phyloP scores from a whole-genome alignment of 441 rosid genomes.

The Brassica hybrid region DNA sequence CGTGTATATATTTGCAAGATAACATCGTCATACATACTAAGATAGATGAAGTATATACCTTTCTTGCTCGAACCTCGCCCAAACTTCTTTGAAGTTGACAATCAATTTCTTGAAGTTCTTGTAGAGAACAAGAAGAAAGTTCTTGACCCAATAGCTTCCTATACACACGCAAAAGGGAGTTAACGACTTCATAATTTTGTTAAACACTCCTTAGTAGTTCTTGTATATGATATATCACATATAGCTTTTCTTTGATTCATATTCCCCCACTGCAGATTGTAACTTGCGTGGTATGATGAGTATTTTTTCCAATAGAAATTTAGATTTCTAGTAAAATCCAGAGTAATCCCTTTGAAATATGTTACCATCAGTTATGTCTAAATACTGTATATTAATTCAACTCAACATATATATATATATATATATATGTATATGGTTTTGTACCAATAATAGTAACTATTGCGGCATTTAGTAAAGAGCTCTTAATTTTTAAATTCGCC shows the following conservation, averaged over 20 bases:
- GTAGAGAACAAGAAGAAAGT: slow-evolving; percentile 47
- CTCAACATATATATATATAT: not conserved
- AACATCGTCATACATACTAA: not conserved
- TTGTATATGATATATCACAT: slow-evolving; percentile 11
- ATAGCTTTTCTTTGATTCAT: slow-evolving; percentile 11
- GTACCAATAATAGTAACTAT: not conserved
- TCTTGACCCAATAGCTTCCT: slow-evolving; percentile 70
- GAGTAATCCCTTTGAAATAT: not conserved
- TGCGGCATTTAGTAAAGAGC: not conserved
- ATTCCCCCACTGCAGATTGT: not conserved
- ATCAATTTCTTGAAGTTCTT: slow-evolving; percentile 58
- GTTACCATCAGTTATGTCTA: not conserved
- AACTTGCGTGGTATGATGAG: slow-evolving; percentile 4
- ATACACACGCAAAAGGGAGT: slow-evolving; percentile 5
- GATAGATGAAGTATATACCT: slow-evolving; percentile 48
- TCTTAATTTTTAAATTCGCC: not conserved
- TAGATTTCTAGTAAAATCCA: not conserved
- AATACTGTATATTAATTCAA: not conserved
- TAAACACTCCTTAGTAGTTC: not conserved
- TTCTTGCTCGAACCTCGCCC: slow-evolving; percentile 60
- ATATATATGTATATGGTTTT: not conserved
- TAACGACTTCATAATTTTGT: not conserved
- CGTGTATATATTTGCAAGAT: not conserved
- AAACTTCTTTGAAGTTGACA: slow-evolving; percentile 62
- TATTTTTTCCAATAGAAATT: not conserved